A percentile compares a stretch with the other conserved stretches of the same genome.
These are phyloP conservation scores for Begonia masoniana DNA, from an alignment of 306 rosid genomes.

Conservation along the genomic window DNA sequence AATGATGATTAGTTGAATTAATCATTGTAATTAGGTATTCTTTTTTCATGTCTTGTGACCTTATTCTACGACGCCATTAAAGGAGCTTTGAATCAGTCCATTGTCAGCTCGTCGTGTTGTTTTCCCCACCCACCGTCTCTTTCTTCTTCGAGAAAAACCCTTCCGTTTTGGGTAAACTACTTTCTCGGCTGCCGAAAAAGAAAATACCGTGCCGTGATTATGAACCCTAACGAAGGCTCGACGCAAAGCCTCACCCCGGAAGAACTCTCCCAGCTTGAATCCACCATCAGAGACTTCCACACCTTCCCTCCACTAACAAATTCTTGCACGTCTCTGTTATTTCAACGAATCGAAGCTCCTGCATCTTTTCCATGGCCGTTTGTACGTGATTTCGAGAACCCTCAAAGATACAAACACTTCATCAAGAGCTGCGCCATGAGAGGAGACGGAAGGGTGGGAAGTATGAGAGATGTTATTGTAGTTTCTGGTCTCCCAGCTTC, in stretches of 20 bases:
- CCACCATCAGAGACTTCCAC: neutral
- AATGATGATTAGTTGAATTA: too few species aligned
- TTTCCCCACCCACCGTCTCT: too few species aligned
- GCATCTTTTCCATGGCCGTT: neutral
- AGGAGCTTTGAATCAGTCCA: too few species aligned
- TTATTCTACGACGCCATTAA: too few species aligned
- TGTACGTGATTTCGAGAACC: constrained; percentile 2
- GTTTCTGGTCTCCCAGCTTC: constrained; percentile 4
- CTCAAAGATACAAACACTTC: constrained; percentile 2
- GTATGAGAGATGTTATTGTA: neutral
- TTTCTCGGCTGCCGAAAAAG: too few species aligned
- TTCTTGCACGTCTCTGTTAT: constrained; percentile 1
- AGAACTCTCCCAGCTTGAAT: neutral
- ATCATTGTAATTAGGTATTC: too few species aligned
- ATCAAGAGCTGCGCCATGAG: constrained; percentile 1
- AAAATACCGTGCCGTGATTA: too few species aligned
- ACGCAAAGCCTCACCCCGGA: neutral
- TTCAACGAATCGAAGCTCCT: neutral
- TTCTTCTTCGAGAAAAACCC: too few species aligned
- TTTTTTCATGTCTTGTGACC: too few species aligned
- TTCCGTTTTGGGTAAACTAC: too few species aligned
- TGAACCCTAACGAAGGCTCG: too few species aligned
- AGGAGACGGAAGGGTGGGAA: constrained; percentile 1
- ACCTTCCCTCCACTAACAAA: neutral
- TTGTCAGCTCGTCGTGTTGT: too few species aligned